A percentile compares a stretch with the other conserved stretches of the same genome.
Conservation (phyloP, 176 grass and related monocot genomes). For the Aegilops longissima region DNA sequence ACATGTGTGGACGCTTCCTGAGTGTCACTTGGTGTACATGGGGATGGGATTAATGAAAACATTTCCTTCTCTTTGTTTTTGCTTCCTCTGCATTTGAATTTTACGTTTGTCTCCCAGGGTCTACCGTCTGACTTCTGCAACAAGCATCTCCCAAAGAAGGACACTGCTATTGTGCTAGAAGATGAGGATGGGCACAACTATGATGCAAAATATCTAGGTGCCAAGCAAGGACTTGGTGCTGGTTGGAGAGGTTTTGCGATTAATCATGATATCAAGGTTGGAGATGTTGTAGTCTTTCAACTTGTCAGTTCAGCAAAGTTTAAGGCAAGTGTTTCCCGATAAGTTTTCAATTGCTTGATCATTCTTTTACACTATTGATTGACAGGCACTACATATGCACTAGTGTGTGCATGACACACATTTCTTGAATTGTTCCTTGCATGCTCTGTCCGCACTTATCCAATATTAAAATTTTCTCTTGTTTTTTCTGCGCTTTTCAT, state of each 20-base stretch:
- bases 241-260: slow-evolving; percentile 49
- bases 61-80: neutral
- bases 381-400: neutral
- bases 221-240: slow-evolving; percentile 45
- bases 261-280: slow-evolving; percentile 36
- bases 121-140: slow-evolving; percentile 40
- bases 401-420: neutral
- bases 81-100: slow-evolving; percentile 4
- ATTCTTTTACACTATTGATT: neutral
- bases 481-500: neutral
- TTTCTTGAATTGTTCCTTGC: slow-evolving; percentile 15
- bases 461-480: neutral
- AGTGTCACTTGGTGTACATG: neutral
- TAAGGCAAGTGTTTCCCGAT: slow-evolving; percentile 32
- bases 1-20: neutral
- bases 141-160: slow-evolving; percentile 46
- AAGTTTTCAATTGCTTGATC: neutral
- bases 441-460: neutral
- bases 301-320: slow-evolving; percentile 36
- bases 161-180: slow-evolving; percentile 31
- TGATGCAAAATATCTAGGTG: slow-evolving; percentile 12
- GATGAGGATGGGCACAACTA: slow-evolving; percentile 38
- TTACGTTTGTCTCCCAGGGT: slow-evolving; percentile 25
- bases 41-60: neutral
- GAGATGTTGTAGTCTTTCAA: slow-evolving; percentile 41